These are phyloP conservation scores for Trametes cubensis DNA, from an alignment of 768 basidiomycete species.

Conservation along the genomic window DNA sequence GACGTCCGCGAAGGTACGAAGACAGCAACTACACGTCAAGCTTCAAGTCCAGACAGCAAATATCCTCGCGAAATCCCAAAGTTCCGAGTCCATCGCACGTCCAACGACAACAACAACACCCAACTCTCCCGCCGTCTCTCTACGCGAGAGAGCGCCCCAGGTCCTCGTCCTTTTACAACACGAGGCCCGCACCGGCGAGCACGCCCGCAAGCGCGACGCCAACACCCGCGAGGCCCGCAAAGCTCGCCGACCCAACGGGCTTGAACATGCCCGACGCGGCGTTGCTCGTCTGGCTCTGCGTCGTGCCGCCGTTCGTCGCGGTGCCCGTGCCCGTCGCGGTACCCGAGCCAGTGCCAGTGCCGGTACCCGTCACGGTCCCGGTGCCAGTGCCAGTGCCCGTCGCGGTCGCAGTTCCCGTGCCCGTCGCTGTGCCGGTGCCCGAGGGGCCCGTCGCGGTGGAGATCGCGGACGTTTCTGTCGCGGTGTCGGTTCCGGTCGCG, in stretches of 20 bases:
- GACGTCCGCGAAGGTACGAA: no score
- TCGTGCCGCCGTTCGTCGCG: neutral
- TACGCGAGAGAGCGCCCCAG: no score
- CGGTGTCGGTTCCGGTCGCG: neutral
- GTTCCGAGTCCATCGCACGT: no score
- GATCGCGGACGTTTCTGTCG: no score
- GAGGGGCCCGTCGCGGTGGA: constrained; percentile 14
- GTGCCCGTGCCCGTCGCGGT: neutral
- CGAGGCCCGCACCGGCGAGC: constrained; percentile 18
- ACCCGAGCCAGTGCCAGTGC: neutral
- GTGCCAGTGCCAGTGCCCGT: neutral
- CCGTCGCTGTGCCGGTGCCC: neutral
- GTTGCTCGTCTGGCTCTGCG: constrained; percentile 11
- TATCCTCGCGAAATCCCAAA: no score
- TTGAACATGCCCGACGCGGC: constrained; percentile 1
- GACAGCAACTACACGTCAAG: no score
- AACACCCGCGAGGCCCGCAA: constrained; percentile 4
- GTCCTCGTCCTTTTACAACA: neutral
- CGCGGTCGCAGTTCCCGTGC: no score
- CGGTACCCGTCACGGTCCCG: neutral
- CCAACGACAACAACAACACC: no score
- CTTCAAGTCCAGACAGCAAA: no score
- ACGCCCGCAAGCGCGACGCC: constrained; percentile 14
- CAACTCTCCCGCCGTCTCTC: no score
- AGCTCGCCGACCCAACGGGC: neutral